These are phyloP conservation scores for Pistacia atlantica DNA, from an alignment of 345 rosid genomes.

Conservation along the genomic window DNA sequence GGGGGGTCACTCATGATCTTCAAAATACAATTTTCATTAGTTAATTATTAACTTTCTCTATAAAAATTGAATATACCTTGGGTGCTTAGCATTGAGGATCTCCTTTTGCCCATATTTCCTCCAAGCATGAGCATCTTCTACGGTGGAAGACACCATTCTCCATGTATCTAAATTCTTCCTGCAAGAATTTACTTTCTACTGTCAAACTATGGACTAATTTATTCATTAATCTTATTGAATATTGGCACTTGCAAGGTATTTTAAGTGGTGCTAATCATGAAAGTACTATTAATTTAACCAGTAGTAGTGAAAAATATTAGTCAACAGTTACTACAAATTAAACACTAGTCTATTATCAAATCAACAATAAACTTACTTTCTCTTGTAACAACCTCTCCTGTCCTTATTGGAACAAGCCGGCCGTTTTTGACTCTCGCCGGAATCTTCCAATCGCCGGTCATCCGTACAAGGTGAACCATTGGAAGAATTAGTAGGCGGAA, in stretches of 20 bases:
- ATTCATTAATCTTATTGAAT: too few species aligned
- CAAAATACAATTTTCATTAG: not conserved
- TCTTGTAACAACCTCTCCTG: constrained; percentile 77
- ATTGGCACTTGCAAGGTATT: too few species aligned
- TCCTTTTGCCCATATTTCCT: constrained; percentile 90
- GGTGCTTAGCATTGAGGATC: constrained; percentile 64
- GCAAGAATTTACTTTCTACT: constrained; percentile 16
- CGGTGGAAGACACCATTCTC: constrained; percentile 31
- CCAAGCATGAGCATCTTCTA: constrained; percentile 72
- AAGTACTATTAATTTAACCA: not conserved
- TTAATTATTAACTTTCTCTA: too few species aligned
- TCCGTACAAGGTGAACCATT: constrained; percentile 34
- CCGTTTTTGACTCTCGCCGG: constrained; percentile 58
- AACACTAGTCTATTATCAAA: not conserved
- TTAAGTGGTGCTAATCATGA: too few species aligned
- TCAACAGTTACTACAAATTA: not conserved
- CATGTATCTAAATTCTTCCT: constrained; percentile 53
- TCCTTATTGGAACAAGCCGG: constrained; percentile 27
- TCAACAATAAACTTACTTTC: constrained; percentile 47
- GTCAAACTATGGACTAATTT: not conserved
- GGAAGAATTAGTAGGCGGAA: constrained; percentile 18
- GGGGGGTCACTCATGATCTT: not conserved
- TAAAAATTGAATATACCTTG: constrained; percentile 47
- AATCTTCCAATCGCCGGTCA: constrained; percentile 52
- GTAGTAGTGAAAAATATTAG: not conserved